Percentiles rank a stretch among this genome's conserved stretches.
These are phyloP conservation scores for Lipomyces orientalis DNA, from an alignment of 805 yeast species.

Conservation along the genomic window DNA sequence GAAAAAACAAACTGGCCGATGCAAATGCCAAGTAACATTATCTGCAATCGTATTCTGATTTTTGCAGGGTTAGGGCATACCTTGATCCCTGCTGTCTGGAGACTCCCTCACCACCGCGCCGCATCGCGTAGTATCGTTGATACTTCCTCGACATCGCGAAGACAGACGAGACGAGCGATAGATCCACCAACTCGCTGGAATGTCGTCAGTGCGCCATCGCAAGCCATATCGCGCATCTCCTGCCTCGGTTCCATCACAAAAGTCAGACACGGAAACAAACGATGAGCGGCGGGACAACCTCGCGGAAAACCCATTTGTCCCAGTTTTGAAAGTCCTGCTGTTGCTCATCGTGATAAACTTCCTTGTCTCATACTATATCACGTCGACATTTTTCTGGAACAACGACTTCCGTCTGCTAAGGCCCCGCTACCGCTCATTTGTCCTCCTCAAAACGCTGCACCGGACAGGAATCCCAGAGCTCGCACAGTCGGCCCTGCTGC, in stretches of 20 bases:
- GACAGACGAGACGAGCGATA: background rate
- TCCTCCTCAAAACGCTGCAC: slow-evolving; percentile 18
- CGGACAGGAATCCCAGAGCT: background rate
- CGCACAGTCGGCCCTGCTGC: background rate
- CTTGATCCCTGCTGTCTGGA: no score
- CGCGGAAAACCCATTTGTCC: background rate
- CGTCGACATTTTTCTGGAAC: slow-evolving; percentile 67
- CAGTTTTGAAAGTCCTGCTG: slow-evolving; percentile 4
- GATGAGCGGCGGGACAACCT: background rate
- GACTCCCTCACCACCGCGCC: no score
- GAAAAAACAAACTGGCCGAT: no score
- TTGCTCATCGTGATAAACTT: slow-evolving; percentile 53
- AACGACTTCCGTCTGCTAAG: slow-evolving; percentile 58
- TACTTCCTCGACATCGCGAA: background rate
- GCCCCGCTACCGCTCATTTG: slow-evolving; percentile 50
- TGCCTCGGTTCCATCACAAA: background rate
- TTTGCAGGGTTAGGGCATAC: no score
- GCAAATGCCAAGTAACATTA: no score
- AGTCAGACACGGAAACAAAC: background rate
- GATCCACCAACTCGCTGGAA: background rate
- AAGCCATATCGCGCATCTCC: background rate
- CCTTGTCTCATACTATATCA: slow-evolving; percentile 61
- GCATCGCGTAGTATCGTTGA: no score
- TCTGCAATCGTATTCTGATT: no score
- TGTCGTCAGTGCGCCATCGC: background rate